Evolutionary conservation across 2,329 filamentous ascomycete genomes (phyloP).

Genomic region (Pestalotiopsis sp.): DNA sequence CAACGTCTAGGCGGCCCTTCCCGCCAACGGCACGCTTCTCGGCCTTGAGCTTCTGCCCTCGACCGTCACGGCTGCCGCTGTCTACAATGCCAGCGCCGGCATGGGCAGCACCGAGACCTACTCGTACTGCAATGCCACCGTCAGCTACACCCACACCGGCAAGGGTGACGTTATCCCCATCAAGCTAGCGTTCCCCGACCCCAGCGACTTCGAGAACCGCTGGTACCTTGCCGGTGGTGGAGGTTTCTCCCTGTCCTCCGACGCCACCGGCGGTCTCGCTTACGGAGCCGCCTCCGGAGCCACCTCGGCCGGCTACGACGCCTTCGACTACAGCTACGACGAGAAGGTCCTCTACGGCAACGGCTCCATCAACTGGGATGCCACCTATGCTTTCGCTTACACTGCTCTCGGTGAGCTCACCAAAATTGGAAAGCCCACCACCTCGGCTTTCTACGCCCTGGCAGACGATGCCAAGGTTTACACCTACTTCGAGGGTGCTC

Average conservation of each 20-base stretch:
- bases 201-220: conserved; percentile 40
- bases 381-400: conserved; percentile 51
- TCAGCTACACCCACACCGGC: conserved; percentile 34
- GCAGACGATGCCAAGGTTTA: conserved; percentile 33
- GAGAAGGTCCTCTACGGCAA: conserved; percentile 44
- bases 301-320: conserved; percentile 44
- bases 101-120: conserved; percentile 24
- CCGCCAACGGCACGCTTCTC: conserved; percentile 39
- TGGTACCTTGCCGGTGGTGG: conserved; percentile 46
- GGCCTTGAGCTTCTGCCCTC: conserved; percentile 42
- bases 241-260: conserved; percentile 38
- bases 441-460: conserved; percentile 37
- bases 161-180: conserved; percentile 32
- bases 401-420: conserved; percentile 53
- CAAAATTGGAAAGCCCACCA: conserved; percentile 43
- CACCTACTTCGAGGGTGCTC: conserved; percentile 54
- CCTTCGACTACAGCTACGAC: conserved; percentile 37
- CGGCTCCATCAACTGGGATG: conserved; percentile 51
- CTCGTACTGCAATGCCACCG: conserved; percentile 36
- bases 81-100: conserved; percentile 36
- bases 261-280: conserved; percentile 37
- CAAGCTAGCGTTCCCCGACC: conserved; percentile 34
- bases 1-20: conserved; percentile 41
- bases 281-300: conserved; percentile 41
- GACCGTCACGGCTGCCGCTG: conserved; percentile 36